Conservation (phyloP, 2,329 filamentous ascomycete species). For the Sphaerulina musiva region DNA sequence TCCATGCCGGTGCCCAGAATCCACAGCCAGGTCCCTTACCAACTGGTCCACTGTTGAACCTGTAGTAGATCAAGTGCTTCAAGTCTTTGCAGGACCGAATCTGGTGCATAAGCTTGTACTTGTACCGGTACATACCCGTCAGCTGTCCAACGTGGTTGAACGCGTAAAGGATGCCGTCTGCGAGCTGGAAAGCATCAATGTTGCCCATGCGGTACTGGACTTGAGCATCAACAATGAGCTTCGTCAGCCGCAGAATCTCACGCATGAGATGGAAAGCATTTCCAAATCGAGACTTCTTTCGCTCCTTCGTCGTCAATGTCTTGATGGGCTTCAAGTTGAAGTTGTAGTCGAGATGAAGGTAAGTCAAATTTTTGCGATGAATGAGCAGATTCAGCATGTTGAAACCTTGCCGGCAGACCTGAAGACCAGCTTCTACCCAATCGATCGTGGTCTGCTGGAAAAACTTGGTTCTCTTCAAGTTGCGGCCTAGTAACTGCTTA, state of each 20-base stretch:
- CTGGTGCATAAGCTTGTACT: constrained; percentile 99
- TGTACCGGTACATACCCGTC: constrained; percentile 99
- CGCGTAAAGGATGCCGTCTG: constrained; percentile 96
- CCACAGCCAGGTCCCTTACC: constrained; percentile 96
- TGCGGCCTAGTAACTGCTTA: constrained; percentile 84
- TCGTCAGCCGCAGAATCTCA: constrained; percentile 90
- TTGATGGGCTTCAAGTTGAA: constrained; percentile 99
- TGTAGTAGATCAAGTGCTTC: constrained; percentile 98
- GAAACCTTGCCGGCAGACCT: constrained; percentile 96
- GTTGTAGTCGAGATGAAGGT: constrained; percentile 97
- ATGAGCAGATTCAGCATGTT: constrained; percentile 99
- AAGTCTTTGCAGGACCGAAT: constrained; percentile 98
- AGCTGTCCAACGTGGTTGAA: constrained; percentile 98
- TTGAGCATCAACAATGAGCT: constrained; percentile 96
- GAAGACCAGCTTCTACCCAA: constrained; percentile 97
- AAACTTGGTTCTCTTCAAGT: constrained; percentile 93
- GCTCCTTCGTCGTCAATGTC: constrained; percentile 95
- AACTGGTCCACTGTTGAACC: constrained; percentile 93
- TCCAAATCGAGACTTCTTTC: constrained; percentile 98
- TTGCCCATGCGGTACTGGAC: constrained; percentile 97
- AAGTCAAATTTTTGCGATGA: constrained; percentile 96
- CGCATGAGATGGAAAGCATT: constrained; percentile 99
- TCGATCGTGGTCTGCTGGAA: constrained; percentile 99
- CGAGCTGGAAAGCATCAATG: constrained; percentile 97
- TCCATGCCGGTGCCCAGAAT: constrained; percentile 98